These are phyloP conservation scores for Sisymbrium altissimum DNA, from an alignment of 345 rosid genomes.

Conservation along the genomic window DNA sequence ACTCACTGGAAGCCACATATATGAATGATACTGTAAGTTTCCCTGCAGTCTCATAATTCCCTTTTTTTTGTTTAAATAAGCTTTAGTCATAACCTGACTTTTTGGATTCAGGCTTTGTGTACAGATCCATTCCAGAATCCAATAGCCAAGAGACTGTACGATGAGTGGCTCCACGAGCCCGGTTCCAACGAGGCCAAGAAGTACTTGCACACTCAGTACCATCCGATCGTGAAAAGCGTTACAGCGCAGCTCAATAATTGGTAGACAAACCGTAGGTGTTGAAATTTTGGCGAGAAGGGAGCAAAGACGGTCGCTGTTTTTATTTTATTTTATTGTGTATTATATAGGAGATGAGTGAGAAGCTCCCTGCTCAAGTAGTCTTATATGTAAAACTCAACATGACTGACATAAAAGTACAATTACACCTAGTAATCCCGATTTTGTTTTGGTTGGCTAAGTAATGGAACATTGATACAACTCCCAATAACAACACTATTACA, in stretches of 20 bases:
- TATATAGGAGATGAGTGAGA: neutral
- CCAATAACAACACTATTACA: neutral
- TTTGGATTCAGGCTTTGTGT: constrained; percentile 47
- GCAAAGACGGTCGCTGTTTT: neutral
- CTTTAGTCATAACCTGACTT: neutral
- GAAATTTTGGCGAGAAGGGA: constrained; percentile 8
- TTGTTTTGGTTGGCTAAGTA: constrained; percentile 4
- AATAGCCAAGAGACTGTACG: constrained; percentile 55
- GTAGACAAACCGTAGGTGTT: constrained; percentile 35
- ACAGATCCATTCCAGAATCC: constrained; percentile 76
- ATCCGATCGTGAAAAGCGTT: constrained; percentile 75
- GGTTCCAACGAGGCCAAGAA: constrained; percentile 74
- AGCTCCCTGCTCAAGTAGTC: neutral
- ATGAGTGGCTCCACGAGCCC: constrained; percentile 87
- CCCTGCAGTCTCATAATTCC: neutral
- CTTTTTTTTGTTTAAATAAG: neutral
- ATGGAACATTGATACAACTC: neutral
- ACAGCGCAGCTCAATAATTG: constrained; percentile 75
- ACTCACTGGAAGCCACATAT: constrained; percentile 57
- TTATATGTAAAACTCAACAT: constrained; percentile 9
- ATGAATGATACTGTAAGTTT: constrained; percentile 64
- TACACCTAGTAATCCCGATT: neutral
- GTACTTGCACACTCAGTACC: constrained; percentile 78
- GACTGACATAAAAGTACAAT: neutral
- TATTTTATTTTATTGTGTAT: neutral